Percentiles rank a stretch among this genome's conserved stretches.
Conservation (phyloP, 2,329 filamentous ascomycete species). For the Boeremia exigua region DNA sequence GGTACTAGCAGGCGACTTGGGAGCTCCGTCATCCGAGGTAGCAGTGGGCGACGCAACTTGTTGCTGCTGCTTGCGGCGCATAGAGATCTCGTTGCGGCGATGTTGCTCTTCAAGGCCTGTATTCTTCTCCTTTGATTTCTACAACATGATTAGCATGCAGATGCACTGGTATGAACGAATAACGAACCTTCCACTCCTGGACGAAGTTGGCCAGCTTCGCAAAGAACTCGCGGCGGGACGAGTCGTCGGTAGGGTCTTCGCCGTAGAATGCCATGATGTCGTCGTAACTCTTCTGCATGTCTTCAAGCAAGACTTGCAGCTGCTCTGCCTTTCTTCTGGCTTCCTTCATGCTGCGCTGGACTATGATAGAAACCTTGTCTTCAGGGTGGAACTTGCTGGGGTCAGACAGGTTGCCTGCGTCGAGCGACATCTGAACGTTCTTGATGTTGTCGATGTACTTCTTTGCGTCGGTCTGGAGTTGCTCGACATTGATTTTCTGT, state of each 20-base stretch:
- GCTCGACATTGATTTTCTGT: slow-evolving; percentile 95
- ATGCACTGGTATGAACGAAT: not conserved
- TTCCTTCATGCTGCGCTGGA: slow-evolving; percentile 95
- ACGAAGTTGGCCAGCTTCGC: slow-evolving; percentile 90
- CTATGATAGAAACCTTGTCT: slow-evolving; percentile 89
- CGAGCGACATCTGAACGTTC: slow-evolving; percentile 89
- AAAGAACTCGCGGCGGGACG: slow-evolving; percentile 94
- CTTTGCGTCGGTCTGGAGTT: slow-evolving; percentile 84
- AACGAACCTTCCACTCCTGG: slow-evolving; percentile 82
- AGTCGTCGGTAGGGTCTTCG: slow-evolving; percentile 90
- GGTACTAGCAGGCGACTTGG: slow-evolving; percentile 69
- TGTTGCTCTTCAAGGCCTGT: slow-evolving; percentile 78
- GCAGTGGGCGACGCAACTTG: slow-evolving; percentile 60
- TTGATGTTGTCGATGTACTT: slow-evolving; percentile 94
- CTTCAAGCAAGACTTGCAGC: slow-evolving; percentile 89
- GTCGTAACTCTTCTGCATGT: slow-evolving; percentile 89
- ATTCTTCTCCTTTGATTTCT: slow-evolving; percentile 94
- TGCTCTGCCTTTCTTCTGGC: slow-evolving; percentile 94
- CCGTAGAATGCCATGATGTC: slow-evolving; percentile 97
- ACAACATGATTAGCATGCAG: slow-evolving; percentile 14
- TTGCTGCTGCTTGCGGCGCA: slow-evolving; percentile 75
- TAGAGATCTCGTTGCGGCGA: slow-evolving; percentile 85
- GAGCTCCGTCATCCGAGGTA: slow-evolving; percentile 54
- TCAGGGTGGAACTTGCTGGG: slow-evolving; percentile 98
- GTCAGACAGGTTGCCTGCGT: slow-evolving; percentile 92